Base-by-base conservation (phyloP, 2,329 filamentous ascomycete species). In the Cladorrhinum sp. region DNA sequence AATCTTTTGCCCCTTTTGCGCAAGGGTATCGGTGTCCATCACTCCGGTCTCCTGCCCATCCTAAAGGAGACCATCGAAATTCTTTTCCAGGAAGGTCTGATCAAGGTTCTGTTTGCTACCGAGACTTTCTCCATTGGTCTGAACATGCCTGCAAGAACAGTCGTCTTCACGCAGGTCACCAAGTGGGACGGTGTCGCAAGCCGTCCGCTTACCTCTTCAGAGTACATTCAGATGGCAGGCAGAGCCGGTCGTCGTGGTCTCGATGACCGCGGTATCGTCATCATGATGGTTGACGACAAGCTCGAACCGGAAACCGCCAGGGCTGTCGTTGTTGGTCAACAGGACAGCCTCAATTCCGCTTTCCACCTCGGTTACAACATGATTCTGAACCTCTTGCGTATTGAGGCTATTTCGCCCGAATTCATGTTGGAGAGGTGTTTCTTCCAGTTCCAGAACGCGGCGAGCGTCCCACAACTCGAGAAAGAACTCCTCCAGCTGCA, bases 301-400 rank as follows among this genome's bases (percentile, higher is more conserved):
- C 94, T 99, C 79, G 95, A 99, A 71, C 95, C 95, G 1, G 87
- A 91, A 1, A 87, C 89, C n/a, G 94, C 95, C 48, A 96, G 96
- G 76, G 88, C 91, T 65, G 97, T 99, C 68, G 95, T 99, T 12
- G 92, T 95, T 57, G 95, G 95, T 67, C 90, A 97, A 72, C 95
- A 99, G 74, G 96, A 99, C 75, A 92, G 93, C 67, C 86, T 99
- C 28, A 98, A 98, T 76, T 98, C 95, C 2, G 95, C 95, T 1
- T 99, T 99, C 77, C 91, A 99, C 73, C 83, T 99, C 16, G 93
- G 95, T 30, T 99, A 99, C 81, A 99, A 99, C 79, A 99, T 99
- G 95, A 91, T 99, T 71, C 82, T 99, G 61, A 99, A 99, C 72
- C 78, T 99, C 63, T 88, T 98, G 75, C 86, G 95, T 76, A 94